Evolutionary conservation across 2,329 filamentous ascomycete genomes (phyloP).

Genomic region (Pestalotiopsis sp.): DNA sequence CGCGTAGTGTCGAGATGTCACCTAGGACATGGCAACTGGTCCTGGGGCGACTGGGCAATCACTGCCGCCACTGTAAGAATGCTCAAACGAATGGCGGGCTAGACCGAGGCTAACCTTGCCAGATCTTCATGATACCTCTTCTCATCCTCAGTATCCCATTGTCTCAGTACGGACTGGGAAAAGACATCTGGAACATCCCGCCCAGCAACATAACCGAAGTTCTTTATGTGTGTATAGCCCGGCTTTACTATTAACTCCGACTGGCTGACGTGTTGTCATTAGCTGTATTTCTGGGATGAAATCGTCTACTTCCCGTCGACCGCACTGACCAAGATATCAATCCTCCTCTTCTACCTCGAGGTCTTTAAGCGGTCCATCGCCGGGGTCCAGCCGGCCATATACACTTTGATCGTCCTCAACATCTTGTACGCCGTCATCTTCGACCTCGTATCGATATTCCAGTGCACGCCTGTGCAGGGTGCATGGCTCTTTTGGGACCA

Average conservation of each 20-base stretch:
- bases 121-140: neutral
- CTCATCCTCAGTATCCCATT: neutral
- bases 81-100: neutral
- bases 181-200: conserved; percentile 8
- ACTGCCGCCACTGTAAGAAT: neutral
- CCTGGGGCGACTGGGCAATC: neutral
- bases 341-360: conserved; percentile 27
- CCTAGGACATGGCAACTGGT: neutral
- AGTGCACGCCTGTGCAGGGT: conserved; percentile 22
- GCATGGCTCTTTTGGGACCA: conserved; percentile 25
- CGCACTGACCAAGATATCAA: conserved; percentile 25
- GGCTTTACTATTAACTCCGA: neutral
- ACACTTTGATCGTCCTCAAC: conserved; percentile 21
- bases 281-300: conserved; percentile 8
- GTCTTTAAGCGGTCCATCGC: conserved; percentile 21
- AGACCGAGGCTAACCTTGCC: neutral
- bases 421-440: conserved; percentile 18
- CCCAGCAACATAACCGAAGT: neutral
- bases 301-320: neutral
- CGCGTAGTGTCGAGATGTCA: neutral
- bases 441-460: conserved; percentile 20
- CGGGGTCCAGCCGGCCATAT: conserved; percentile 10
- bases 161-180: conserved; percentile 1
- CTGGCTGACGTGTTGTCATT: neutral
- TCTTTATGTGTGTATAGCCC: neutral